Base-by-base conservation (phyloP, 2,329 filamentous ascomycete species). In the Rugonectria rugulosa region DNA sequence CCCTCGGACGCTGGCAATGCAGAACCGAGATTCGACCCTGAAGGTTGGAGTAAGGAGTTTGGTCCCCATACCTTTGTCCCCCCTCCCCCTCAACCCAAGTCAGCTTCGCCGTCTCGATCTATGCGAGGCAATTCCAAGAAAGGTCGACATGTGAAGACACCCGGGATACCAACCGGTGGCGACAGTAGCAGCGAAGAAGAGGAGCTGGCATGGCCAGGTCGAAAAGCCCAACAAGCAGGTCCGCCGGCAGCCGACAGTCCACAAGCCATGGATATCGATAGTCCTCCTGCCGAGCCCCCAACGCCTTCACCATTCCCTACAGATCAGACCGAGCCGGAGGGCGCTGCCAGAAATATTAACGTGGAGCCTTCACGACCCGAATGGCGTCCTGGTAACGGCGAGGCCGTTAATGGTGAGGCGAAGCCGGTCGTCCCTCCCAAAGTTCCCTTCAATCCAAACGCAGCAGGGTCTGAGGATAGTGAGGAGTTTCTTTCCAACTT, bases 201-300 rank as follows among this genome's bases (percentile, higher is more conserved):
- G 50, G 63, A 58, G 5, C 65, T 70, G 6, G 59, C 73, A 32
- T 70, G 73, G 73, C 57, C 68, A 32, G 72, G 73, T 38, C 68
- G 73, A 51, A 73, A 74, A 42, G 59, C 67, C 6, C 68, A 51
- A 15, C 38, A 72, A 29, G 54, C 64, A 11, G 67, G 68, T 21
- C 64, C 69, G 3, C 52, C 59, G 6, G 59, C 62, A 17, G 68
- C 70, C 10, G 76, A 76, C 29, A 85, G 81, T 59, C 81, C 84
- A 3, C 83, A 81, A 53, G 83, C 85, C 12, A 88, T 88, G 86
- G 86, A 88, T 60, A 87, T 88, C 45, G 86, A 88, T 63, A 78
- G 81, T 5, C 82, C 84, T 45, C 71, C 66, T 29, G 61, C 55
- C 66, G 73, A 59, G 48, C 66, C 34, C 61, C 69, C 42, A 46